These are phyloP conservation scores for Penicillium atrosanguineum DNA, from an alignment of 495 filamentous ascomycete genomes.

Conservation along the genomic window DNA sequence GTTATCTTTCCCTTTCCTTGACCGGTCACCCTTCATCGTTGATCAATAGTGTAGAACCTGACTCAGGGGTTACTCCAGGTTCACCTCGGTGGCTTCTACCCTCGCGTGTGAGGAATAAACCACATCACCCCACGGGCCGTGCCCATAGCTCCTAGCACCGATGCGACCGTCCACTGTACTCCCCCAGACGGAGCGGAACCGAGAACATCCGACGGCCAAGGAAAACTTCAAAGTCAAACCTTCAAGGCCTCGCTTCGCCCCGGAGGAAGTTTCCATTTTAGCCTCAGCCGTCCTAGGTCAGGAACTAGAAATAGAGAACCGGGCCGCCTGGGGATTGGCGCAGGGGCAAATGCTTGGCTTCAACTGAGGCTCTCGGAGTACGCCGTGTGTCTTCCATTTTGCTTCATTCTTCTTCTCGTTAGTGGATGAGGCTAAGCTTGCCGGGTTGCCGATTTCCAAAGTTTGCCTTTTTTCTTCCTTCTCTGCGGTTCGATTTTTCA, in stretches of 20 bases:
- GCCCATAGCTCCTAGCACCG: constrained; percentile 2
- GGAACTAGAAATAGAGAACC: background rate
- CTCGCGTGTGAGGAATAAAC: background rate
- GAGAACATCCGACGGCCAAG: background rate
- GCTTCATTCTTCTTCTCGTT: background rate
- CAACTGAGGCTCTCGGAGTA: too few relatives aligned
- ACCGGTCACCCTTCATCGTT: too few relatives aligned
- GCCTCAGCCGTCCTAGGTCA: background rate
- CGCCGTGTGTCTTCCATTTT: background rate
- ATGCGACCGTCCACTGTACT: constrained; percentile 13
- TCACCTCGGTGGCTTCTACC: too few relatives aligned
- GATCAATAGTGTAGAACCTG: background rate
- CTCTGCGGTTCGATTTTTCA: too few relatives aligned
- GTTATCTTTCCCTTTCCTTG: too few relatives aligned
- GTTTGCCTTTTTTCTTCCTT: too few relatives aligned
- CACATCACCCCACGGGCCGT: constrained; percentile 1
- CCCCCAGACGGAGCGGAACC: background rate
- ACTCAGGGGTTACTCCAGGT: background rate
- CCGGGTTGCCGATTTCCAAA: too few relatives aligned
- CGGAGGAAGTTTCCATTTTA: background rate
- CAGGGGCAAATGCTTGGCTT: background rate
- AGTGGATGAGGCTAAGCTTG: too few relatives aligned
- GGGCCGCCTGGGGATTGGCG: background rate
- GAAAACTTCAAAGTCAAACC: background rate
- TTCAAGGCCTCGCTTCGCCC: background rate